phyloP scores from a whole-genome alignment of 331 rosid genomes.

The Telfairia occidentalis region DNA sequence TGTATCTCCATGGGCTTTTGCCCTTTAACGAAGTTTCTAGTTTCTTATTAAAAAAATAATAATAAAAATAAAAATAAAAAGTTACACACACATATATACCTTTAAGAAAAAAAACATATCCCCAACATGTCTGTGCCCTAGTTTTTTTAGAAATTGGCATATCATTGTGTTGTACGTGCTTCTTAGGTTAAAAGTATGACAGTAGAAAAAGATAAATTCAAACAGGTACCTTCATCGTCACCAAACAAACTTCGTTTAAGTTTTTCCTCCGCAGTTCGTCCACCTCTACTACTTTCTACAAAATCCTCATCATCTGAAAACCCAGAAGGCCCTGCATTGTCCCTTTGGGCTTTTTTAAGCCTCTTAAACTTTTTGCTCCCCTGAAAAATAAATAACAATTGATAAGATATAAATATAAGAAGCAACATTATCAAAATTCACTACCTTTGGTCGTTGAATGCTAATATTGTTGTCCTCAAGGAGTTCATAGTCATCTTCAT shows the following conservation, averaged over 20 bases:
- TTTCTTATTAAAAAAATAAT: no score
- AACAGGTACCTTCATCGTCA: slow-evolving; percentile 62
- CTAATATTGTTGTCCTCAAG: slow-evolving; percentile 83
- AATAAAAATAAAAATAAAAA: no score
- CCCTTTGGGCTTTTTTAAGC: slow-evolving; percentile 70
- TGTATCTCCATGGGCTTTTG: no score
- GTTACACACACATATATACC: no score
- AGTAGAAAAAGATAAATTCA: neutral
- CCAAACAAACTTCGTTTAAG: slow-evolving; percentile 76
- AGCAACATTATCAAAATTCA: neutral
- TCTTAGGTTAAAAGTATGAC: no score
- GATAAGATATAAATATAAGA: neutral
- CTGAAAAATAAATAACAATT: slow-evolving; percentile 23
- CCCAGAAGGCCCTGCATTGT: slow-evolving; percentile 51
- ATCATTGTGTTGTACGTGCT: no score
- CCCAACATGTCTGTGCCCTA: no score
- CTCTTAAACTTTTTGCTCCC: slow-evolving; percentile 77
- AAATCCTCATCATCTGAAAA: slow-evolving; percentile 76
- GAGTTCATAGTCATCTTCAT: slow-evolving; percentile 93
- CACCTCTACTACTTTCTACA: slow-evolving; percentile 64
- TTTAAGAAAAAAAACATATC: no score
- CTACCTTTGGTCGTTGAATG: slow-evolving; percentile 83
- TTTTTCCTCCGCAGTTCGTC: slow-evolving; percentile 88
- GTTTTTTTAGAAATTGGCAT: no score
- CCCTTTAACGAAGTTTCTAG: no score